Percentiles rank a stretch among this genome's conserved stretches.
Evolutionary conservation across 805 yeast genomes (phyloP).

Genomic region (Hanseniaspora mollemarum): DNA sequence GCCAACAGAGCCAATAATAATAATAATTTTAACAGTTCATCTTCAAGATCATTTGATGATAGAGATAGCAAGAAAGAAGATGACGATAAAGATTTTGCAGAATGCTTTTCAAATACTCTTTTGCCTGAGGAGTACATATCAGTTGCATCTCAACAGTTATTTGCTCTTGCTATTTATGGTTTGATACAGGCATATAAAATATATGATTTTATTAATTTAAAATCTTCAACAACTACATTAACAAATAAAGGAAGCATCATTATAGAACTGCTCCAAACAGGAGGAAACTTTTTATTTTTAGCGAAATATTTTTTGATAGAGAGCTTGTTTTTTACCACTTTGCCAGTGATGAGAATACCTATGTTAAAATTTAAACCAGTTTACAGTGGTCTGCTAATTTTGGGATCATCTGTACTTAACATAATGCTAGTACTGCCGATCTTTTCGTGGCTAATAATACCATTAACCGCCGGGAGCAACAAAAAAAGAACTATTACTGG

Average conservation of each 20-base stretch:
- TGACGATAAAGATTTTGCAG: not conserved
- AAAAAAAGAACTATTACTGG: conserved; percentile 47
- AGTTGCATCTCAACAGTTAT: conserved; percentile 61
- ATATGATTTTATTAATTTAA: conserved; percentile 54
- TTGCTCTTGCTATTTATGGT: conserved; percentile 53
- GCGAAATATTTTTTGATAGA: conserved; percentile 66
- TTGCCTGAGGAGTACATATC: conserved; percentile 61
- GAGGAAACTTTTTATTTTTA: conserved; percentile 43
- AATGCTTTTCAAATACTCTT: conserved; percentile 23
- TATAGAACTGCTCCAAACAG: conserved; percentile 31
- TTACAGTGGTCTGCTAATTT: conserved; percentile 41
- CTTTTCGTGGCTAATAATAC: conserved; percentile 31
- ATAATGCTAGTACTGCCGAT: conserved; percentile 50
- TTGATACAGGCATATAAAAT: conserved; percentile 79
- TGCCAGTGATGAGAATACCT: conserved; percentile 69
- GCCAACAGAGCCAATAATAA: not conserved
- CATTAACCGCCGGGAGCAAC: conserved; percentile 36
- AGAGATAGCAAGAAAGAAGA: not conserved
- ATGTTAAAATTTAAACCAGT: conserved; percentile 53
- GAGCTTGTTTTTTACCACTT: conserved; percentile 52
- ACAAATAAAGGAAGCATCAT: conserved; percentile 27
- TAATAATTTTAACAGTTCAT: not conserved
- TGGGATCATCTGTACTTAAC: conserved; percentile 33
- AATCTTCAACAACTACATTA: conserved; percentile 30
- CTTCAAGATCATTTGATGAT: not conserved